Evolutionary conservation across 805 yeast species (phyloP).

Genomic region (Myxozyma monticola): DNA sequence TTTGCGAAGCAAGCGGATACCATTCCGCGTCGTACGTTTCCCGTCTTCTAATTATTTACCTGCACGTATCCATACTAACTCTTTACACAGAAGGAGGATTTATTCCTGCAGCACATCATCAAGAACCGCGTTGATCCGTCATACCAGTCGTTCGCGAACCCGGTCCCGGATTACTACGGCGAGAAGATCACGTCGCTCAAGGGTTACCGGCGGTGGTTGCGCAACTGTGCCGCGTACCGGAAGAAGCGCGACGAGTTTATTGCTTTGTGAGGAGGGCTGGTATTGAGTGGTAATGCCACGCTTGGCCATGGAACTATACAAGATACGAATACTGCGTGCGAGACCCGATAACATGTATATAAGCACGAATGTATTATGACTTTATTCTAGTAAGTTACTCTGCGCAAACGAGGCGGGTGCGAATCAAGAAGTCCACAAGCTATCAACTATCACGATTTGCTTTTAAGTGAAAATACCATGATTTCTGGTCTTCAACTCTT

Average conservation of each 20-base stretch:
- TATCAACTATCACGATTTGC: no score
- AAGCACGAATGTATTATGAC: no score
- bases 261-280: conserved; percentile 4
- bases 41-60: background rate
- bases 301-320: background rate
- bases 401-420: background rate
- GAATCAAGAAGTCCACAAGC: no score
- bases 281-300: no score
- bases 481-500: no score
- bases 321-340: no score
- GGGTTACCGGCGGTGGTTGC: conserved; percentile 91
- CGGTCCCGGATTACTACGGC: conserved; percentile 98
- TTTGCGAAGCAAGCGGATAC: conserved; percentile 15
- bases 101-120: conserved; percentile 71
- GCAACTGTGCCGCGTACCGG: conserved; percentile 89
- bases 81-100: conserved; percentile 61
- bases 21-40: conserved; percentile 37
- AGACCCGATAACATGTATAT: no score
- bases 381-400: no score
- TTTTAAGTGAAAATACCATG: no score
- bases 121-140: conserved; percentile 89
- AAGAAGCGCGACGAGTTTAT: conserved; percentile 54
- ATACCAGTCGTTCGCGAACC: conserved; percentile 80
- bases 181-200: conserved; percentile 86
- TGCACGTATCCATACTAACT: background rate